These are phyloP conservation scores for Trichoderma guizhouense DNA, from an alignment of 2,329 filamentous ascomycete species.

Conservation along the genomic window DNA sequence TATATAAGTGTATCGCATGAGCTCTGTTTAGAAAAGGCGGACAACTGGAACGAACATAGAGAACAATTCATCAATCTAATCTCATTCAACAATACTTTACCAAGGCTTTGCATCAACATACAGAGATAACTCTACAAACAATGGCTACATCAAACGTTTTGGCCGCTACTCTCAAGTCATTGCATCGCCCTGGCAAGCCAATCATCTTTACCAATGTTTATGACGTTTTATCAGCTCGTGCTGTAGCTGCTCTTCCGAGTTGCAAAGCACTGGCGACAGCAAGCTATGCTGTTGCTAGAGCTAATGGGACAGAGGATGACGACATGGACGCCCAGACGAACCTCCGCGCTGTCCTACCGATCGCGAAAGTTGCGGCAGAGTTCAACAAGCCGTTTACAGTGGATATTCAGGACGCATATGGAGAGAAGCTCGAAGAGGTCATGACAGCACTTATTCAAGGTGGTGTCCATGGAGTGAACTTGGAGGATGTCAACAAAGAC, in stretches of 20 bases:
- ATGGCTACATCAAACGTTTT: neutral
- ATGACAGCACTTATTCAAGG: neutral
- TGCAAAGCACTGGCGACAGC: neutral
- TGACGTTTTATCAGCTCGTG: neutral
- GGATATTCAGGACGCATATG: neutral
- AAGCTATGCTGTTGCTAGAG: neutral
- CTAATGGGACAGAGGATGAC: neutral
- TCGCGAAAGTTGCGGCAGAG: neutral
- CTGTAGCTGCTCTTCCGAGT: neutral
- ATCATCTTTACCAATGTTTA: neutral
- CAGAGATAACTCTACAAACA: neutral
- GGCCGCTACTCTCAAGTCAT: neutral
- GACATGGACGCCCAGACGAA: neutral
- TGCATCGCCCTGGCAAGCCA: neutral
- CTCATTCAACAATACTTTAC: neutral
- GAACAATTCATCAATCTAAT: no score
- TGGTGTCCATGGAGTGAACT: neutral
- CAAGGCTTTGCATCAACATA: neutral
- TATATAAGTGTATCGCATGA: neutral
- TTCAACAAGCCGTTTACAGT: neutral
- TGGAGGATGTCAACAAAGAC: neutral
- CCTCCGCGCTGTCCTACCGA: neutral
- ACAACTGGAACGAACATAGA: no score
- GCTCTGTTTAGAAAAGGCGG: neutral
- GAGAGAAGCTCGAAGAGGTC: neutral